These are phyloP conservation scores for Wallacemonas rigidus DNA, from an alignment of 208 protist species.

Conservation along the genomic window DNA sequence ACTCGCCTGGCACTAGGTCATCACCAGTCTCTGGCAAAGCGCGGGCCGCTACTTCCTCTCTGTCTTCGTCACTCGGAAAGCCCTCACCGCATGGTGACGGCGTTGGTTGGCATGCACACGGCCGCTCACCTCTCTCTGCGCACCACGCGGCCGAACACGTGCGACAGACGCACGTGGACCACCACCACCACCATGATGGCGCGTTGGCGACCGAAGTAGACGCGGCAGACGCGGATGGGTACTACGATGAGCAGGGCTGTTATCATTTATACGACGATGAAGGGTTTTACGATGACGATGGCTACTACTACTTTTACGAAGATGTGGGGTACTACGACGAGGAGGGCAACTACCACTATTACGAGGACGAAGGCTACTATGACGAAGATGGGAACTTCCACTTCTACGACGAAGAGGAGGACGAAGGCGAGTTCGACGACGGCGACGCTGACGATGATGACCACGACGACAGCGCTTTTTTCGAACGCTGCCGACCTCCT, in stretches of 20 bases:
- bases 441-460: conserved; percentile 26
- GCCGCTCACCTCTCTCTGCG: not conserved
- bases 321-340: conserved; percentile 40
- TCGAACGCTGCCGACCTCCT: conserved; percentile 34
- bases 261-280: conserved; percentile 38
- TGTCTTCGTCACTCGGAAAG: too few species aligned
- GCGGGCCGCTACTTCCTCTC: not conserved
- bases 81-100: not conserved
- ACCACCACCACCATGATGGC: too few species aligned
- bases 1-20: conserved; percentile 5
- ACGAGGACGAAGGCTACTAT: conserved; percentile 29
- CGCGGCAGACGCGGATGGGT: conserved; percentile 25
- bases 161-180: too few species aligned
- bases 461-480: conserved; percentile 19
- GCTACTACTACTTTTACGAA: conserved; percentile 36
- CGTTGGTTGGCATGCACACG: not conserved
- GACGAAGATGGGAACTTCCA: conserved; percentile 23
- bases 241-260: conserved; percentile 37
- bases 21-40: not conserved
- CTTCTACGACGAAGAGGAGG: conserved; percentile 23
- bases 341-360: conserved; percentile 23
- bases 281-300: conserved; percentile 37
- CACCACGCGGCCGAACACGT: too few species aligned
- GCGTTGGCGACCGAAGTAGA: not conserved
- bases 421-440: conserved; percentile 14